Base-by-base conservation (phyloP, 1,284 basidiomycete species). In the Malassezia pachydermatis region DNA sequence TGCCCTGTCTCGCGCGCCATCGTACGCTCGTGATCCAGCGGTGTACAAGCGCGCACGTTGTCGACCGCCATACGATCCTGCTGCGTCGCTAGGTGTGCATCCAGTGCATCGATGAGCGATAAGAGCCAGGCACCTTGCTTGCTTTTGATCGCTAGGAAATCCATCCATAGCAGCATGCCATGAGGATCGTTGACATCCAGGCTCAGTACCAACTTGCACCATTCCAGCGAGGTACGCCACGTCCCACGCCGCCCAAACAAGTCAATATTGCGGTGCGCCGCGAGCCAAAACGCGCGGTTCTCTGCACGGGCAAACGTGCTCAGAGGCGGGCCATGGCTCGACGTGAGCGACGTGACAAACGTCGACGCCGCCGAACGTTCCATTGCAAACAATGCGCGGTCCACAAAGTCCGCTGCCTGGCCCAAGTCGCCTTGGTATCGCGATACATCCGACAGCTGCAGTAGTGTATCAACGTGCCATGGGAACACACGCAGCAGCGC, bases 141-240 rank as follows among this genome's bases (percentile, higher is more conserved):
- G 5, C 57, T 50, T 42, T 71, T 71, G 47, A 70, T 55, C 9
- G 65, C 64, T 6, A 71, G n/a, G 22, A 69, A 71, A 38, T 71
- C 69, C 28, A 71, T 57, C 65, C 67, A 70, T 4, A 71, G 59
- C 45, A 71, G 29, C 29, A 59, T 58, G 9, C 59, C 69, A 32
- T 71, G 69, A 13, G 67, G 69, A 28, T 71, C 69, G 17, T 58
- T 57, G 2, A 52, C 58, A 25, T 65, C 62, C 2, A 67, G 48
- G 1, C 59, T 65, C 1, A 69, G 41, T 6, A 71, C 41, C 33
- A 71, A 41, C 48, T 70, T 71, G 47, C 57, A 45, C 65, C 65
- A 71, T 40, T 71, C 69, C 13, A 71, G 53, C 20, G 69, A 61
- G 0, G 69, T 71, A 4, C 66, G 47, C 69, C 69, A 71, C 7